Percentiles rank a stretch among this genome's conserved stretches.
Evolutionary conservation across 1,284 basidiomycete species (phyloP).

Genomic region (Boletus semigastroideus): DNA sequence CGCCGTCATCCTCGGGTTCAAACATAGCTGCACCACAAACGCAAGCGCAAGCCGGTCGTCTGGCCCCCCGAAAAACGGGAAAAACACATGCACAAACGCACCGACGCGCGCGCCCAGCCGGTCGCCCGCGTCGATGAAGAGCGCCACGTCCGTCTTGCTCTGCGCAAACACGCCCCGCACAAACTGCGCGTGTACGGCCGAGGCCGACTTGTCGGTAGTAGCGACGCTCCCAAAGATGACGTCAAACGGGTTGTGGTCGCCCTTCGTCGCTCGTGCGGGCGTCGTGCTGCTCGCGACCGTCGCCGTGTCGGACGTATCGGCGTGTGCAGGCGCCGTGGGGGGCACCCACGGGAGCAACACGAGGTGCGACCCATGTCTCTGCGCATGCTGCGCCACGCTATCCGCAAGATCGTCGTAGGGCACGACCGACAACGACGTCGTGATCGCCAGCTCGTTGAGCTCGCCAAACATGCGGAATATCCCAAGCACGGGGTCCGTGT

Average conservation of each 20-base stretch:
- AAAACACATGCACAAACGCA: constrained; percentile 64
- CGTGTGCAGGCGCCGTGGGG: not conserved
- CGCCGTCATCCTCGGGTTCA: constrained; percentile 64
- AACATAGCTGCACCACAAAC: constrained; percentile 81
- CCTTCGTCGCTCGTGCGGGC: constrained; percentile 2
- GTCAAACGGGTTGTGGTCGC: constrained; percentile 56
- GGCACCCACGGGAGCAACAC: constrained; percentile 82
- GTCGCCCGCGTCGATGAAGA: constrained; percentile 74
- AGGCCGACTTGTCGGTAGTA: constrained; percentile 32
- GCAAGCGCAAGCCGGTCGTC: constrained; percentile 89
- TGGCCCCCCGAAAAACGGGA: constrained; percentile 93
- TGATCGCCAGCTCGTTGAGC: constrained; percentile 70
- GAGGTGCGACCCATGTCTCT: constrained; percentile 64
- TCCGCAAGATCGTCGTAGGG: constrained; percentile 69
- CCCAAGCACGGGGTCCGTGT: constrained; percentile 78
- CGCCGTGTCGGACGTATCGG: constrained; percentile 4
- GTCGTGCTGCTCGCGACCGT: not conserved
- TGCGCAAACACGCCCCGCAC: constrained; percentile 82
- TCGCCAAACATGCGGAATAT: constrained; percentile 85
- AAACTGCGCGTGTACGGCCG: constrained; percentile 71
- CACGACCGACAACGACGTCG: constrained; percentile 65
- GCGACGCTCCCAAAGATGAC: constrained; percentile 47
- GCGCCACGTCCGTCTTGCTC: constrained; percentile 69
- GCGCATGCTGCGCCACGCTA: constrained; percentile 71
- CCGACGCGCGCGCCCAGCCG: constrained; percentile 22